Evolutionary conservation across 2,329 filamentous ascomycete species (phyloP), one percentile per base, ranked within the genome.

Genomic region (Biscogniauxia mediterranea): DNA sequence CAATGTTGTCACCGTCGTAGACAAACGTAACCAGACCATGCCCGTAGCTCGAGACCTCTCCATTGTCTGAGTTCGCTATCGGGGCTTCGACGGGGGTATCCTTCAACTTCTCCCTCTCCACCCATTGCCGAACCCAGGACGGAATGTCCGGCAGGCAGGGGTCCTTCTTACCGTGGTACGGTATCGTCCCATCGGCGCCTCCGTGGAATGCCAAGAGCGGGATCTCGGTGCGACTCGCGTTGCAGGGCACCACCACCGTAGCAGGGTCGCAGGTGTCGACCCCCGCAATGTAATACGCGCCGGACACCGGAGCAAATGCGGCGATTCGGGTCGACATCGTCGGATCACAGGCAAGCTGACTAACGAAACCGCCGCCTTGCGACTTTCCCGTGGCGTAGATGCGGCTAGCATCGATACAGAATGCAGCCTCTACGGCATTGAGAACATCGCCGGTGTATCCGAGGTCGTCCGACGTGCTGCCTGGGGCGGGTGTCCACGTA

Each of bases 121-220:
- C 75, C 80, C 80, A 83, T 64, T 71, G 69, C 2, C 59, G 57
- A 0, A 76, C 70, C 70, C 75, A 80, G 49, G 76, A 70, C 20
- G 75, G 71, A 38, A 84, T 79, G 0, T 77, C 64, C 1, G 81
- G 81, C 54, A 83, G 63, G 56, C 75, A 77, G 1, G 76, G 74
- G 2, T 79, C 75, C 42, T 73, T 73, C 1, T 76, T 78, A 1
- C 81, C 81, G 2, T 68, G 60, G 61, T 83, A 84, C 0, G 70
- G 64, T 38, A 84, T 82, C 0, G 76, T 80, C 2, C 64, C 72
- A 67, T 85, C 83, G 2, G 65, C 73, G 1, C 75, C 77, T n/a
- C 82, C 82, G 66, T 85, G 82, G 57, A 83, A 79, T 51, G 81
- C 79, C 8, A 84, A 69, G 9, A 85, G 73, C 1, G 81, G 80